Evolutionary conservation across 169 alveolate species (phyloP).

Genomic region (Eimeria maxima): DNA sequence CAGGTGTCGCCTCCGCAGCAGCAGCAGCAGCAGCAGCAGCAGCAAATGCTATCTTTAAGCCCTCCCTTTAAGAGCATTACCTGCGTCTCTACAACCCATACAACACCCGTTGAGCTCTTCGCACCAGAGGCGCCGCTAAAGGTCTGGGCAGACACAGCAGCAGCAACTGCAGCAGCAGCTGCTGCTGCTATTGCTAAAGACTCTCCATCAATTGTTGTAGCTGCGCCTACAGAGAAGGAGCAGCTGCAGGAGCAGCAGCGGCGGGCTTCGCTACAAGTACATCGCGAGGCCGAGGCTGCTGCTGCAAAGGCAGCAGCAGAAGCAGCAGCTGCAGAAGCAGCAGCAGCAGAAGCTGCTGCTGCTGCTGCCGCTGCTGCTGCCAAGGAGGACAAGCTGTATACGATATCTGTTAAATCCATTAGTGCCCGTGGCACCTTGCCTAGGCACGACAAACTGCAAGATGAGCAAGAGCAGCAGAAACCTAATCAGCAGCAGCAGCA

Average conservation of each 20-base stretch:
- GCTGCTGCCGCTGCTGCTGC: constrained; percentile 9
- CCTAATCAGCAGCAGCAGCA: constrained; percentile 14
- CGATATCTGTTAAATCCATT: too few relatives aligned
- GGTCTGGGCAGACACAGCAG: constrained; percentile 17
- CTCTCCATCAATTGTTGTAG: neutral
- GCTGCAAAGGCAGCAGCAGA: constrained; percentile 28
- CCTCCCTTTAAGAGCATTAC: neutral
- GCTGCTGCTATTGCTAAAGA: neutral
- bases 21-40: constrained; percentile 33
- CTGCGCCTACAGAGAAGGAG: neutral
- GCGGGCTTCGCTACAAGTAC: neutral
- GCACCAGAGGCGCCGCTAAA: constrained; percentile 76
- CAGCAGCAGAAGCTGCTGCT: constrained; percentile 25
- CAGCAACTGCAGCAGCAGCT: constrained; percentile 1
- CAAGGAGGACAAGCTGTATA: neutral
- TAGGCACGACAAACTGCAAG: neutral
- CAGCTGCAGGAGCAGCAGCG: neutral
- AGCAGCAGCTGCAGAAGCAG: constrained; percentile 50
- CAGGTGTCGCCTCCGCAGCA: constrained; percentile 2
- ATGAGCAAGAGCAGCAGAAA: neutral
- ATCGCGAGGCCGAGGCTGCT: constrained; percentile 24
- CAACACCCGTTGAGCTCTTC: constrained; percentile 83
- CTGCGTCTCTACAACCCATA: constrained; percentile 8
- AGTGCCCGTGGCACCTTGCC: neutral
- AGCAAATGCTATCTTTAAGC: constrained; percentile 53